Conservation (phyloP, 441 rosid species). For the Lepidium campestre region DNA sequence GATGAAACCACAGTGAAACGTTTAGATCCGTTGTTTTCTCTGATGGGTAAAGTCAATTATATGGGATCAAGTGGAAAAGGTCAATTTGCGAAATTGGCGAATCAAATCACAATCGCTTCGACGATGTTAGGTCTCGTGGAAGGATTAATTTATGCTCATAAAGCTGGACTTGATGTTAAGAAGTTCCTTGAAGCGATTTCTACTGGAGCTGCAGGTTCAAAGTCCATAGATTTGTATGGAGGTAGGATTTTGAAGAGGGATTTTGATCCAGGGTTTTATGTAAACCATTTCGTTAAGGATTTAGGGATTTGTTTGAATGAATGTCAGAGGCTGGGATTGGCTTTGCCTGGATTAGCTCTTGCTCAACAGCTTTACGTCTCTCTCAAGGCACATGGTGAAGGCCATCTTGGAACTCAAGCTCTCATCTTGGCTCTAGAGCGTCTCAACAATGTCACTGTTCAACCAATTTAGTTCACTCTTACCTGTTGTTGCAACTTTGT, state of each 20-base stretch:
- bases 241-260: slow-evolving; percentile 67
- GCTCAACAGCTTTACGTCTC: slow-evolving; percentile 88
- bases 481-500: background rate
- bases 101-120: slow-evolving; percentile 75
- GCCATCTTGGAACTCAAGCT: slow-evolving; percentile 70
- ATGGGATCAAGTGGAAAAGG: slow-evolving; percentile 87
- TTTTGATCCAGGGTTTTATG: slow-evolving; percentile 74
- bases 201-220: slow-evolving; percentile 66
- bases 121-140: slow-evolving; percentile 86
- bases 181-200: slow-evolving; percentile 62
- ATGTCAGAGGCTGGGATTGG: slow-evolving; percentile 75
- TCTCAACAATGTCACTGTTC: slow-evolving; percentile 60
- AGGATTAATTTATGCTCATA: slow-evolving; percentile 71
- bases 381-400: slow-evolving; percentile 83
- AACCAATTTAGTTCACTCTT: background rate
- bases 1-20: slow-evolving; percentile 41
- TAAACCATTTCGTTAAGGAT: slow-evolving; percentile 81
- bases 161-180: slow-evolving; percentile 67
- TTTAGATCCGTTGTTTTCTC: slow-evolving; percentile 52
- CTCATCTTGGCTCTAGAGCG: slow-evolving; percentile 78
- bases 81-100: slow-evolving; percentile 70
- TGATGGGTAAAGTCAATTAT: slow-evolving; percentile 70
- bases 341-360: slow-evolving; percentile 75
- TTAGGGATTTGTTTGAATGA: slow-evolving; percentile 83
- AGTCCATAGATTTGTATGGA: slow-evolving; percentile 59